Evolutionary conservation across 148 eudicot species (phyloP).

Genomic region (Oxyria digyna): DNA sequence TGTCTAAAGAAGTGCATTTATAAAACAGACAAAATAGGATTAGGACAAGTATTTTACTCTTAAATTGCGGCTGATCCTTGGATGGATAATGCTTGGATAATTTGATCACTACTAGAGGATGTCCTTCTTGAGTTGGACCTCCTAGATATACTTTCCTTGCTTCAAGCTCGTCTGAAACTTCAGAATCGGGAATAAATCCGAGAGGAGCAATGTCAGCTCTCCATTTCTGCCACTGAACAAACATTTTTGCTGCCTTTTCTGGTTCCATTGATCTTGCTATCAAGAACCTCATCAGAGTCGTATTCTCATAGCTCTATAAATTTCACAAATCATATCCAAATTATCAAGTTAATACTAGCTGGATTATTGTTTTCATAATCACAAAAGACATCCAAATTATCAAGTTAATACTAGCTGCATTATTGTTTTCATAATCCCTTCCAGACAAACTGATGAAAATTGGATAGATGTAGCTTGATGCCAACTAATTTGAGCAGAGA

Average conservation of each 20-base stretch:
- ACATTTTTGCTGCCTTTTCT: conserved; percentile 48
- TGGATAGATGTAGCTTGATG: not conserved
- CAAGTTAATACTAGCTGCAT: not conserved
- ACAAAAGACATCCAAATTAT: not conserved
- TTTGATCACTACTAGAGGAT: conserved; percentile 25
- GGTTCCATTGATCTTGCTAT: conserved; percentile 46
- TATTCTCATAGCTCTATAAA: conserved; percentile 27
- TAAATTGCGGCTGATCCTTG: conserved; percentile 45
- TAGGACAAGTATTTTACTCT: conserved; percentile 23
- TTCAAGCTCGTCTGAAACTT: conserved; percentile 29
- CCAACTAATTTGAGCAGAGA: not conserved
- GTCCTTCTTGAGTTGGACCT: conserved; percentile 27
- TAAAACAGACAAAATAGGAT: not conserved
- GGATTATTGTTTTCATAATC: not conserved
- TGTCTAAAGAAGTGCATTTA: not conserved
- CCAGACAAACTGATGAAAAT: not conserved
- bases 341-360: not conserved
- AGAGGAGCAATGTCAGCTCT: conserved; percentile 36
- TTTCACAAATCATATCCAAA: not conserved
- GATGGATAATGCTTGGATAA: conserved; percentile 30
- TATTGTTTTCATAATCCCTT: not conserved
- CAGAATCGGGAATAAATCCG: conserved; percentile 26
- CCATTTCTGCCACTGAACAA: conserved; percentile 50
- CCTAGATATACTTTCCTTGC: conserved; percentile 31
- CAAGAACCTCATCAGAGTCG: conserved; percentile 37